Evolutionary conservation across 345 rosid species (phyloP).

Genomic region (Cardamine resedifolia): DNA sequence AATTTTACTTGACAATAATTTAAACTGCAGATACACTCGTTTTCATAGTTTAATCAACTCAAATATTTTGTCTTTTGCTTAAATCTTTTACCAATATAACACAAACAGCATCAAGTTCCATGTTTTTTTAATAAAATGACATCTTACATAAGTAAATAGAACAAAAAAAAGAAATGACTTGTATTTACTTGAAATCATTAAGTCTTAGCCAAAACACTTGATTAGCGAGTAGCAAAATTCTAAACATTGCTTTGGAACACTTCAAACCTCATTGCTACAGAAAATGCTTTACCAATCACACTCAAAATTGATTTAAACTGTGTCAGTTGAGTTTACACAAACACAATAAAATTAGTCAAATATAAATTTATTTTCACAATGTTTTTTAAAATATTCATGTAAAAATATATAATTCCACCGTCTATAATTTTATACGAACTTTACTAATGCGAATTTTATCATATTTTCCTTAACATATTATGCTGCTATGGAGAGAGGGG

Average conservation of each 20-base stretch:
- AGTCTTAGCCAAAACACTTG: too few relatives aligned
- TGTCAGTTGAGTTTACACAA: background rate
- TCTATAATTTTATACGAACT: background rate
- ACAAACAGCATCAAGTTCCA: background rate
- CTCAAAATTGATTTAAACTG: too few relatives aligned
- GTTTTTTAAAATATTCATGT: too few relatives aligned
- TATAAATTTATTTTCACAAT: background rate
- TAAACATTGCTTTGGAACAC: too few relatives aligned
- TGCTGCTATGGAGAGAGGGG: background rate
- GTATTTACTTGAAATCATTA: too few relatives aligned
- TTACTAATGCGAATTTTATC: background rate
- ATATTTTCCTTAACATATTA: background rate
- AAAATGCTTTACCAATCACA: too few relatives aligned
- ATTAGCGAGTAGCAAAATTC: too few relatives aligned
- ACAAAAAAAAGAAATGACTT: too few relatives aligned
- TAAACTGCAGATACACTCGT: background rate
- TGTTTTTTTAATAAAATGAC: background rate
- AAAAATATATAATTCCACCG: background rate
- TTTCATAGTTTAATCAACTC: background rate
- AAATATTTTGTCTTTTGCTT: background rate
- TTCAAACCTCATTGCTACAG: too few relatives aligned
- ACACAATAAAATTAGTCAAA: background rate
- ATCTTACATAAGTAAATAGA: background rate
- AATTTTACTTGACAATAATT: background rate
- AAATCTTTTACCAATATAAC: background rate